Percentiles rank a stretch among this genome's conserved stretches.
Evolutionary conservation across 768 basidiomycete genomes (phyloP).

Genomic region (Collybia sordida): DNA sequence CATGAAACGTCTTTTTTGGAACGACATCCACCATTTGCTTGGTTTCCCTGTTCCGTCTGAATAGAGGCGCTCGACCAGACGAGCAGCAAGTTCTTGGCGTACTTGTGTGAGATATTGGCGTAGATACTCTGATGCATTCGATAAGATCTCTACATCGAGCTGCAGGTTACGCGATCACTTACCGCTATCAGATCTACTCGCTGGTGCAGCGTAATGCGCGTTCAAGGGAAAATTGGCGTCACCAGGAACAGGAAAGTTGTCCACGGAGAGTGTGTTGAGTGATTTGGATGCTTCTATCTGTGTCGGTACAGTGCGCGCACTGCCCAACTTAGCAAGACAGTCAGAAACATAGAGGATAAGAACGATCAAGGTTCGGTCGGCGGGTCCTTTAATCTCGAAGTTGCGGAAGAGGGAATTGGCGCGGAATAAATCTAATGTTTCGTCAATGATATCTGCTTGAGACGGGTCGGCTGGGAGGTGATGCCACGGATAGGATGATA

Average conservation of each 20-base stretch:
- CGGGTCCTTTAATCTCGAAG: constrained; percentile 98
- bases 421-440: constrained; percentile 94
- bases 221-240: constrained; percentile 95
- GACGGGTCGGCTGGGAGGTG: constrained; percentile 65
- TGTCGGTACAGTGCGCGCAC: constrained; percentile 61
- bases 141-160: constrained; percentile 6
- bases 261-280: constrained; percentile 90
- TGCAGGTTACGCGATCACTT: constrained; percentile 8
- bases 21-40: constrained; percentile 99
- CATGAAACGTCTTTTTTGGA: constrained; percentile 97
- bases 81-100: constrained; percentile 86
- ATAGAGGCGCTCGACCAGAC: constrained; percentile 87
- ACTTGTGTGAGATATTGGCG: constrained; percentile 91
- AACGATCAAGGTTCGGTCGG: constrained; percentile 94
- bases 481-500: constrained; percentile 3
- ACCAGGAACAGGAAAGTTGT: constrained; percentile 91
- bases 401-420: constrained; percentile 99
- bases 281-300: constrained; percentile 86
- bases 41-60: constrained; percentile 92
- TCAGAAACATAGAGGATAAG: constrained; percentile 98
- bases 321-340: constrained; percentile 88
- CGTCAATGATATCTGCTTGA: constrained; percentile 89
- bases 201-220: constrained; percentile 83
- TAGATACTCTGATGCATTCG: constrained; percentile 64
- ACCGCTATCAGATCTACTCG: constrained; percentile 81